Evolutionary conservation across 1,139 yeast genomes (phyloP).

Genomic region (Blastobotrys serpentis): DNA sequence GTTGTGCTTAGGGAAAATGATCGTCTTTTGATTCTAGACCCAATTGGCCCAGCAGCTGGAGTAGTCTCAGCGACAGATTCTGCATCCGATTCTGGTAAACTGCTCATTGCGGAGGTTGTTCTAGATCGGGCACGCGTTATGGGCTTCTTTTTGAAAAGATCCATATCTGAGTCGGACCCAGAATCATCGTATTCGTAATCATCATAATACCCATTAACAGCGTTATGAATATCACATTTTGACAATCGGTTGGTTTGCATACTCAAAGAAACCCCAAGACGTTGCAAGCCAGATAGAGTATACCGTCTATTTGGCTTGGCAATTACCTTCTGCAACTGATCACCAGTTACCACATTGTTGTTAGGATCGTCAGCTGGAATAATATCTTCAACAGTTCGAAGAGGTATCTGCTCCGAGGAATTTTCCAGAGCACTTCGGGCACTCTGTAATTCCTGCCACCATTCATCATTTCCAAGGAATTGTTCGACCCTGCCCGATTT

Average conservation of each 20-base stretch:
- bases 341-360: slow-evolving; percentile 4
- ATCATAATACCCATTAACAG: slow-evolving; percentile 19
- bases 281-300: slow-evolving; percentile 47
- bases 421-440: slow-evolving; percentile 47
- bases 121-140: not conserved
- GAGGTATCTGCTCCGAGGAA: slow-evolving; percentile 9
- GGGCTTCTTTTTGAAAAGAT: not conserved
- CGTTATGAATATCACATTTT: slow-evolving; percentile 14
- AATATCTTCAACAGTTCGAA: slow-evolving; percentile 4
- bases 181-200: slow-evolving; percentile 26
- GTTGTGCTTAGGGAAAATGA: not conserved
- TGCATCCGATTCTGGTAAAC: slow-evolving; percentile 5
- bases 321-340: slow-evolving; percentile 10
- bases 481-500: slow-evolving; percentile 35
- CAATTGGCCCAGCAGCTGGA: not conserved
- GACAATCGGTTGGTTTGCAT: slow-evolving; percentile 60
- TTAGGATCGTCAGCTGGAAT: not conserved
- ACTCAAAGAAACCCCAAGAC: slow-evolving; percentile 70
- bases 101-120: slow-evolving; percentile 9
- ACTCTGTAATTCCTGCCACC: slow-evolving; percentile 67
- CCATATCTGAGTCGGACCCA: slow-evolving; percentile 9
- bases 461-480: slow-evolving; percentile 46
- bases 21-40: not conserved
- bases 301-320: slow-evolving; percentile 32
- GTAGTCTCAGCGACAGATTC: not conserved